Conservation (phyloP, 1,284 basidiomycete genomes). For the Apiotrichum veenhuisii region DNA sequence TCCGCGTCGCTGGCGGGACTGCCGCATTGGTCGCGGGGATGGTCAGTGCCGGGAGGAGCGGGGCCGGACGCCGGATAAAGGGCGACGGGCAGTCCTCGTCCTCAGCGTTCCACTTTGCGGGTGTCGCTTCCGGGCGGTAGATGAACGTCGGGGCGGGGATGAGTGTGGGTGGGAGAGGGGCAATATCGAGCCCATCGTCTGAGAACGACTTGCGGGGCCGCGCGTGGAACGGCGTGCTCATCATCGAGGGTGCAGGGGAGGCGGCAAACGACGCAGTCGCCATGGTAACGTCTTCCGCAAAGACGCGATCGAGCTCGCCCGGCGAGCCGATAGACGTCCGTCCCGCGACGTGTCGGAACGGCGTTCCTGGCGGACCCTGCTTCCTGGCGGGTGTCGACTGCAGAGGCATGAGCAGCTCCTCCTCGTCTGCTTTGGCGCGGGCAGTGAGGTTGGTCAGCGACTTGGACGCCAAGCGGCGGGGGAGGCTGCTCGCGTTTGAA, state of each 20-base stretch:
- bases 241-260: conserved; percentile 26
- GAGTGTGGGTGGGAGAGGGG: conserved; percentile 25
- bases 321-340: conserved; percentile 43
- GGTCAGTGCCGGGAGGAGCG: conserved; percentile 11
- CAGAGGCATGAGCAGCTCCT: conserved; percentile 8
- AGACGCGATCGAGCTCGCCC: conserved; percentile 30
- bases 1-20: neutral
- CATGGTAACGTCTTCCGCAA: conserved; percentile 41
- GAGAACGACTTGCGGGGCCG: conserved; percentile 8
- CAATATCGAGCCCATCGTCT: neutral
- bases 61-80: conserved; percentile 29
- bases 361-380: neutral
- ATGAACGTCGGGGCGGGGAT: conserved; percentile 35
- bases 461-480: conserved; percentile 28
- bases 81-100: conserved; percentile 43
- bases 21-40: neutral
- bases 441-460: conserved; percentile 42
- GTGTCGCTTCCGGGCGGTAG: conserved; percentile 42
- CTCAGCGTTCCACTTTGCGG: conserved; percentile 42
- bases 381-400: conserved; percentile 8
- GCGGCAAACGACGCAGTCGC: conserved; percentile 28
- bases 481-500: neutral
- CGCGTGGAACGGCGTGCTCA: conserved; percentile 10
- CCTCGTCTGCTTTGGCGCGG: conserved; percentile 26
- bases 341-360: conserved; percentile 10